These are phyloP conservation scores for Colletotrichum horii DNA, from an alignment of 2,329 filamentous ascomycete species.

Conservation along the genomic window DNA sequence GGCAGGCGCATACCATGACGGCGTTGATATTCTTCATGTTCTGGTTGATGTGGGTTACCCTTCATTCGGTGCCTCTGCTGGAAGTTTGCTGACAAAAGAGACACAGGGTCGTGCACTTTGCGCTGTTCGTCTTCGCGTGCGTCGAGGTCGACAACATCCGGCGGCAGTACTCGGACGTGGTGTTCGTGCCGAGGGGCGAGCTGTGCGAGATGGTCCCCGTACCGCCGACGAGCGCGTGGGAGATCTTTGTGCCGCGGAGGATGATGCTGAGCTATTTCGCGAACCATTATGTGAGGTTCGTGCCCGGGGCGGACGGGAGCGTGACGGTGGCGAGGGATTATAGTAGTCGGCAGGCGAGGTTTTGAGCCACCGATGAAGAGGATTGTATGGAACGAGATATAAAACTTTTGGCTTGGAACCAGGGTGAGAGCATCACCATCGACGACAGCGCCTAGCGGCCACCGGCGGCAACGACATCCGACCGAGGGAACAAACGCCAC, in stretches of 20 bases:
- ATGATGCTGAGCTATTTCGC: constrained; percentile 18
- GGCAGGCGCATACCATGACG: background rate
- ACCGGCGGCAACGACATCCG: background rate
- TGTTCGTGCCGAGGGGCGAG: constrained; percentile 17
- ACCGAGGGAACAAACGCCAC: background rate
- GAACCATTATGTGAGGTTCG: constrained; percentile 22
- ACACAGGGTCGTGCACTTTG: constrained; percentile 13
- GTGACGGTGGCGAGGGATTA: constrained; percentile 19
- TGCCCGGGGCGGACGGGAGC: constrained; percentile 18
- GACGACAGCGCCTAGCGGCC: background rate
- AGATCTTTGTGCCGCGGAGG: constrained; percentile 10
- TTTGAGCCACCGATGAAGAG: background rate
- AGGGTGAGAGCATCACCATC: background rate
- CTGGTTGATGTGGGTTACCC: background rate
- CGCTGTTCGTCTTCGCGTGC: constrained; percentile 21
- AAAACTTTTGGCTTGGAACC: too few species aligned
- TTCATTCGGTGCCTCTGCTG: too few species aligned
- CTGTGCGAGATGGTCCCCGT: constrained; percentile 9
- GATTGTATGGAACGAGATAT: background rate
- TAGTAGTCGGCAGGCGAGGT: constrained; percentile 16
- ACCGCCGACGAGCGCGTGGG: constrained; percentile 19
- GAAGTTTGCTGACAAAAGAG: background rate
- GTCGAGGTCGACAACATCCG: constrained; percentile 16
- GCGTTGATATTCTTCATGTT: constrained; percentile 13
- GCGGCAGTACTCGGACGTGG: constrained; percentile 14